A percentile compares a stretch with the other conserved stretches of the same genome.
phyloP scores from a whole-genome alignment of 73 alveolate genomes.

The Effrenium voratum region DNA sequence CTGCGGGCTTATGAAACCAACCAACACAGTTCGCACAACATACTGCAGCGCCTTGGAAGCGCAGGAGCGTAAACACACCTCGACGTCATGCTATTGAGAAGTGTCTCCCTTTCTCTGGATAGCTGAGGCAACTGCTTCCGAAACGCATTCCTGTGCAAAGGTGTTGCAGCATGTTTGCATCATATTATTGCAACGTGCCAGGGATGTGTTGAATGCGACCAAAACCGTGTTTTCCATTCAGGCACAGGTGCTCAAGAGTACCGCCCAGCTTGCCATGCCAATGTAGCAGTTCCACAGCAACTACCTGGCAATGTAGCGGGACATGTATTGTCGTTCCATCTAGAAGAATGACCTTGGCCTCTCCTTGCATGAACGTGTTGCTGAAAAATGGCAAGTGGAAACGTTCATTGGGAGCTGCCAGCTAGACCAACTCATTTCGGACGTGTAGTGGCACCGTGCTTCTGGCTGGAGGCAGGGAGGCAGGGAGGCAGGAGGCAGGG shows the following conservation, averaged over 20 bases:
- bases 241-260: conserved; percentile 51
- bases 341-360: too few relatives aligned
- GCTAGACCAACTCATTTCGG: too few relatives aligned
- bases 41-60: conserved; percentile 27
- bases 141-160: conserved; percentile 35
- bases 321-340: background rate
- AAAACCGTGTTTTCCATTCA: too few relatives aligned
- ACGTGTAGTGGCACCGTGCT: too few relatives aligned
- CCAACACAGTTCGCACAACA: too few relatives aligned
- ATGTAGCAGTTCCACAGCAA: conserved; percentile 71
- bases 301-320: conserved; percentile 2
- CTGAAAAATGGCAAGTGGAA: too few relatives aligned
- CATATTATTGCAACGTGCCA: background rate
- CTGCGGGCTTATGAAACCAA: too few relatives aligned
- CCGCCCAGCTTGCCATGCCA: conserved; percentile 92
- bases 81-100: background rate
- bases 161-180: background rate
- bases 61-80: conserved; percentile 79
- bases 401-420: too few relatives aligned
- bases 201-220: too few relatives aligned
- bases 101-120: background rate
- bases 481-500: too few relatives aligned
- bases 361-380: too few relatives aligned
- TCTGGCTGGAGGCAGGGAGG: too few relatives aligned
- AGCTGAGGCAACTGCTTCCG: conserved; percentile 26